phyloP scores from a whole-genome alignment of 352 stramenopile genomes.

The Phytopythium montanum region DNA sequence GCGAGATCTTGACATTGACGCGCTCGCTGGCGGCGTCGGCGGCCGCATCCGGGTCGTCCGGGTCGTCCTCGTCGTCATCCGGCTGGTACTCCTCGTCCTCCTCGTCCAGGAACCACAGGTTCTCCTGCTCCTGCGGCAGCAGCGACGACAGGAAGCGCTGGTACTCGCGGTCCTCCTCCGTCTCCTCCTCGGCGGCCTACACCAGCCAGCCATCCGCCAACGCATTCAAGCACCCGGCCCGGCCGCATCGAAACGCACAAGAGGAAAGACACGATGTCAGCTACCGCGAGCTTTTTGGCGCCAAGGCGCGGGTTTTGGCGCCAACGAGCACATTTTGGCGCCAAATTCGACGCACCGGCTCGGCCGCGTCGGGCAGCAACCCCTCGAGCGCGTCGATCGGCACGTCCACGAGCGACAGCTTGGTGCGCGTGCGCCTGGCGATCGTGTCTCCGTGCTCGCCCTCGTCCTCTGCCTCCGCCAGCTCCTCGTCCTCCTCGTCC shows the following conservation, averaged over 20 bases:
- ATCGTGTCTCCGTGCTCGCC: slow-evolving; percentile 44
- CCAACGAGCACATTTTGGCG: slow-evolving; percentile 8
- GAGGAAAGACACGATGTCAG: slow-evolving; percentile 3
- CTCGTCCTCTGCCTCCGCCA: background rate
- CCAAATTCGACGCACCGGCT: slow-evolving; percentile 14
- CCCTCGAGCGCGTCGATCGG: slow-evolving; percentile 69
- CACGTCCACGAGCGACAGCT: slow-evolving; percentile 74
- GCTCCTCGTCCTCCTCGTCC: background rate
- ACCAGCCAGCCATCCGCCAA: background rate
- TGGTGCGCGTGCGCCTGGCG: slow-evolving; percentile 63
- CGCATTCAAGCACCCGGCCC: slow-evolving; percentile 7
- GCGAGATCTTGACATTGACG: slow-evolving; percentile 53
- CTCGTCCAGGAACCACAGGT: slow-evolving; percentile 82
- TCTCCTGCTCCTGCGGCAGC: slow-evolving; percentile 63
- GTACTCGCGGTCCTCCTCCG: slow-evolving; percentile 63
- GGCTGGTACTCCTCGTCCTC: slow-evolving; percentile 82
- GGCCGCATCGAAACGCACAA: background rate
- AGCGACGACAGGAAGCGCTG: slow-evolving; percentile 81
- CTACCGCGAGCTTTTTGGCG: background rate
- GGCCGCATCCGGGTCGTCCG: slow-evolving; percentile 41
- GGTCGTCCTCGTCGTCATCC: slow-evolving; percentile 68
- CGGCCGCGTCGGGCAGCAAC: slow-evolving; percentile 34
- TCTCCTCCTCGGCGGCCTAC: slow-evolving; percentile 21
- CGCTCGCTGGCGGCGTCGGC: slow-evolving; percentile 16
- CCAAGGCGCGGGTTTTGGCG: slow-evolving; percentile 15